These are phyloP conservation scores for Thelephora ganbajun DNA, from an alignment of 768 basidiomycete species.

Conservation along the genomic window DNA sequence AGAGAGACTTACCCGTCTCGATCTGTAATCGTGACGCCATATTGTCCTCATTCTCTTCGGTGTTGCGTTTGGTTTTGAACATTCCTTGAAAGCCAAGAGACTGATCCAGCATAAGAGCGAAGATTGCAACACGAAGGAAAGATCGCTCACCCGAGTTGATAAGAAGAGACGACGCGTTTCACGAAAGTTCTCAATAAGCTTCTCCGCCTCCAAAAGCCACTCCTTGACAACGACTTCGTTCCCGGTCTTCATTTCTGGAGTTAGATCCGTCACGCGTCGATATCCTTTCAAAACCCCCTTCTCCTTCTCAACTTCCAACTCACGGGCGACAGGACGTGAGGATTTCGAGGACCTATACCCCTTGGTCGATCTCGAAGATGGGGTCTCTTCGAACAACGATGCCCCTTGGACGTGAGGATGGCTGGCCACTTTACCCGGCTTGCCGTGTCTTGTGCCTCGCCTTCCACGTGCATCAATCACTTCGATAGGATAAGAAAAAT, in stretches of 20 bases:
- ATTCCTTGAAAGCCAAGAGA: conserved; percentile 46
- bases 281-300: conserved; percentile 48
- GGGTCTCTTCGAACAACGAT: conserved; percentile 55
- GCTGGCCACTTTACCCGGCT: conserved; percentile 7
- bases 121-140: not conserved
- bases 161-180: conserved; percentile 78
- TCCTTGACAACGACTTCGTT: conserved; percentile 42
- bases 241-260: conserved; percentile 37
- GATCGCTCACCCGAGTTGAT: conserved; percentile 47
- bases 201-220: conserved; percentile 79
- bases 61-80: conserved; percentile 36
- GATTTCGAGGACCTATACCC: conserved; percentile 26
- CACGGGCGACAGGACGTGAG: conserved; percentile 42
- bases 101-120: not conserved
- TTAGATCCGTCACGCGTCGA: conserved; percentile 43
- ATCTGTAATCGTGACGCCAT: conserved; percentile 70
- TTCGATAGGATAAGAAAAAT: not conserved
- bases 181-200: conserved; percentile 77
- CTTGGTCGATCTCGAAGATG: conserved; percentile 12
- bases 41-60: conserved; percentile 50
- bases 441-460: conserved; percentile 5
- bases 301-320: conserved; percentile 54
- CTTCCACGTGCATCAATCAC: conserved; percentile 23
- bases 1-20: conserved; percentile 40
- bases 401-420: conserved; percentile 14